Evolutionary conservation across 1,284 basidiomycete species (phyloP).

Genomic region (Malassezia nana): DNA sequence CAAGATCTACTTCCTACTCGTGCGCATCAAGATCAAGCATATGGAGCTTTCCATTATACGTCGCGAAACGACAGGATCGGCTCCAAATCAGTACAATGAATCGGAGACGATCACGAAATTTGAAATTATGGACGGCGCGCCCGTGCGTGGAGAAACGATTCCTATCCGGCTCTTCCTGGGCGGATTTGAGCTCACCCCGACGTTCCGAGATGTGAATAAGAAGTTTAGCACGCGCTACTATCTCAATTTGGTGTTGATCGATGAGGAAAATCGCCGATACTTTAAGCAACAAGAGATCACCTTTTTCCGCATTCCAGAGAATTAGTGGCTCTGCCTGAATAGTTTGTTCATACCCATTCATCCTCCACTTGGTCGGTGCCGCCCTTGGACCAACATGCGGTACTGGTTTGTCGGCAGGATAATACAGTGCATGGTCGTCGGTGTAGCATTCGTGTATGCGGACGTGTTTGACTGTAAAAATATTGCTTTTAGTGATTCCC

Average conservation of each 20-base stretch:
- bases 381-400: neutral
- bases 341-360: neutral
- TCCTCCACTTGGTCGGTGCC: neutral
- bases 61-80: conserved; percentile 77
- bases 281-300: conserved; percentile 59
- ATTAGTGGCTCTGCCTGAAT: conserved; percentile 1
- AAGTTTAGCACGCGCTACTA: conserved; percentile 96
- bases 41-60: conserved; percentile 98
- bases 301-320: conserved; percentile 30
- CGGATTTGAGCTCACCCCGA: conserved; percentile 94
- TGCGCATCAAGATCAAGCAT: conserved; percentile 98
- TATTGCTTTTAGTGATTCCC: neutral
- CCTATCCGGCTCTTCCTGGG: conserved; percentile 95
- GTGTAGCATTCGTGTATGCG: neutral
- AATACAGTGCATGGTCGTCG: neutral
- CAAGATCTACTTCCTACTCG: conserved; percentile 96
- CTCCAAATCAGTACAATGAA: conserved; percentile 95
- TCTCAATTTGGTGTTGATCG: conserved; percentile 80
- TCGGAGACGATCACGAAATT: conserved; percentile 98
- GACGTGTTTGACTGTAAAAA: neutral
- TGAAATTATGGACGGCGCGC: conserved; percentile 70
- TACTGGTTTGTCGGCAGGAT: neutral
- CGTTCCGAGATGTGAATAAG: conserved; percentile 98
- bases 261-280: conserved; percentile 91
- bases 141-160: conserved; percentile 89